Evolutionary conservation across 2,329 filamentous ascomycete species (phyloP).

Genomic region (Alternaria viburni): DNA sequence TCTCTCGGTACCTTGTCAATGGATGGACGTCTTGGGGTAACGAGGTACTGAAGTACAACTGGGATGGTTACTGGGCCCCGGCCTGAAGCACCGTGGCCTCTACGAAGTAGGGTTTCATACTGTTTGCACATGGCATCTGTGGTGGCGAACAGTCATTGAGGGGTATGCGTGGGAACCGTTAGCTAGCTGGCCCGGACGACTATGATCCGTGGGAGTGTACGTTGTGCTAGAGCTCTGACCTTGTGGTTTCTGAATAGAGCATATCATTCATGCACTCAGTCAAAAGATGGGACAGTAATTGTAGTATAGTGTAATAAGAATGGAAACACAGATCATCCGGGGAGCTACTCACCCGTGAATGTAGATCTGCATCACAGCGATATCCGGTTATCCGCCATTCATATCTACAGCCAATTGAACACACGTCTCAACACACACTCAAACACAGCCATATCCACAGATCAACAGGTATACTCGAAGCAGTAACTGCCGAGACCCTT

Average conservation of each 20-base stretch:
- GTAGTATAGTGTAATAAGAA: not conserved
- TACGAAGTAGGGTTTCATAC: not conserved
- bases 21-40: conserved; percentile 84
- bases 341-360: not conserved
- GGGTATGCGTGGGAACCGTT: not conserved
- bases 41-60: conserved; percentile 74
- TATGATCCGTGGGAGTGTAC: not conserved
- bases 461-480: not conserved
- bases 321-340: too few relatives aligned
- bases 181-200: not conserved
- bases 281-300: not conserved
- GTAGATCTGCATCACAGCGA: not conserved
- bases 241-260: not conserved
- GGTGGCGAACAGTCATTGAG: not conserved
- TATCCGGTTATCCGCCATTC: not conserved
- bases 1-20: conserved; percentile 74
- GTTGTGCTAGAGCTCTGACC: not conserved
- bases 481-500: not conserved
- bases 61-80: conserved; percentile 57
- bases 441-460: not conserved
- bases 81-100: not conserved
- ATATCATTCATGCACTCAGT: not conserved
- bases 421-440: not conserved
- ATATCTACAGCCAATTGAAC: not conserved
- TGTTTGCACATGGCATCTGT: not conserved